Evolutionary conservation across 2,329 filamentous ascomycete genomes (phyloP), one percentile per base, ranked within the genome.

Genomic region (Penicillium sp.): DNA sequence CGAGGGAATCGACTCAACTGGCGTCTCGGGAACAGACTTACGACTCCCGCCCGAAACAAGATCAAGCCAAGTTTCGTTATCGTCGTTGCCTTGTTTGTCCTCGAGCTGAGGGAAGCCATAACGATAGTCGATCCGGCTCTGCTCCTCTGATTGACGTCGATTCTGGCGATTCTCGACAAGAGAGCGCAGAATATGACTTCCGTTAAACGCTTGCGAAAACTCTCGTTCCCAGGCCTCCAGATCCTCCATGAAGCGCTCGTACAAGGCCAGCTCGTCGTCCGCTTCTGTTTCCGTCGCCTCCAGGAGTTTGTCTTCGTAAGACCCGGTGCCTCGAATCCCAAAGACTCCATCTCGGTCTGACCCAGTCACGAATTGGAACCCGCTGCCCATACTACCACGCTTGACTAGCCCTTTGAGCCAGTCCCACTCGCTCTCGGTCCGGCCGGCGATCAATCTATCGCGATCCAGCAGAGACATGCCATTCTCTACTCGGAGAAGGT

Each of bases 191-290:
- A 78, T 63, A 35, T 74, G 74, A 51, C 75, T 79, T 37, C 69
- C 67, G 7, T 68, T 61, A n/a, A 68, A 63, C 1, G 60, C 66
- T 5, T 57, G 59, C 37, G 67, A 69, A n/a, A 73, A 71, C 17
- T 72, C 68, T 8, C 70, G 67, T 52, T 76, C 72, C 7, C 71
- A 72, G 5, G 66, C 67, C 48, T 74, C 72, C 14, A 72, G 67
- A 49, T 78, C 75, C 12, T 72, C 67, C 17, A 83, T 72, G 59
- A 84, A 77, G 12, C 74, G 77, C 57, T 85, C 81, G 60, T 85
- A 86, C 6, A 82, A 66, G 55, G 85, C 83, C 54, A 85, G 70
- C 63, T 87, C 84, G 0, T 80, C 83, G 57, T 70, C 61, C 2
- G 71, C 60, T 12, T 78, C 69, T 28, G 74, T 67, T 31, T 47